Percentiles rank a stretch among this genome's conserved stretches.
phyloP scores from a whole-genome alignment of 2,329 filamentous ascomycete species.

The Alternaria tenuissima region DNA sequence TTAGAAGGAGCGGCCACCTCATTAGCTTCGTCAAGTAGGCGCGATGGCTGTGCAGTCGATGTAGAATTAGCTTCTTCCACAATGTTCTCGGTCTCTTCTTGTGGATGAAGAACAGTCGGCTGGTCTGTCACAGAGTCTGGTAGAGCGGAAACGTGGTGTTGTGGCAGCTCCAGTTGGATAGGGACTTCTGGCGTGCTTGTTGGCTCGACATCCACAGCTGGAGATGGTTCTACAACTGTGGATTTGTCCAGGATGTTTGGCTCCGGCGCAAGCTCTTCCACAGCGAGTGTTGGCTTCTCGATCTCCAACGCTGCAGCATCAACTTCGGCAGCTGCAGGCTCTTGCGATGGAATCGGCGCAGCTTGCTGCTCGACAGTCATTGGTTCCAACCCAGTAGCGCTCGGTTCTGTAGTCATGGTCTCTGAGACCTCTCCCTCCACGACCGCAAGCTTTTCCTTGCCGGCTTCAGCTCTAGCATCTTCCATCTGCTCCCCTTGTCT shows the following conservation, averaged over 20 bases:
- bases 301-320: conserved; percentile 21
- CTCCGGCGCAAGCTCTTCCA: conserved; percentile 20
- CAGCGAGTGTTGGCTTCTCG: conserved; percentile 22
- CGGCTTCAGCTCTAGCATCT: conserved; percentile 5
- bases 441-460: conserved; percentile 19
- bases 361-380: conserved; percentile 4
- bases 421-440: conserved; percentile 6
- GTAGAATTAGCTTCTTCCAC: neutral
- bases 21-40: conserved; percentile 10
- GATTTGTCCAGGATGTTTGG: neutral
- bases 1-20: conserved; percentile 19
- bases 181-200: neutral
- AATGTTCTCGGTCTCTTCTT: neutral
- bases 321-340: conserved; percentile 9
- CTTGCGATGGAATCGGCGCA: neutral
- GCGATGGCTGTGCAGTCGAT: neutral
- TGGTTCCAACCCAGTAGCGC: neutral
- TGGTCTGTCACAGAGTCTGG: neutral
- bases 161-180: neutral
- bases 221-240: neutral
- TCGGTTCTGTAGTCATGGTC: neutral
- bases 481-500: conserved; percentile 11
- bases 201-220: neutral
- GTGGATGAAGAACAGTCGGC: neutral
- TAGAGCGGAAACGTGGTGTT: neutral